Base-by-base conservation (phyloP, 208 protist genomes). In the Eutreptiella sp. region DNA sequence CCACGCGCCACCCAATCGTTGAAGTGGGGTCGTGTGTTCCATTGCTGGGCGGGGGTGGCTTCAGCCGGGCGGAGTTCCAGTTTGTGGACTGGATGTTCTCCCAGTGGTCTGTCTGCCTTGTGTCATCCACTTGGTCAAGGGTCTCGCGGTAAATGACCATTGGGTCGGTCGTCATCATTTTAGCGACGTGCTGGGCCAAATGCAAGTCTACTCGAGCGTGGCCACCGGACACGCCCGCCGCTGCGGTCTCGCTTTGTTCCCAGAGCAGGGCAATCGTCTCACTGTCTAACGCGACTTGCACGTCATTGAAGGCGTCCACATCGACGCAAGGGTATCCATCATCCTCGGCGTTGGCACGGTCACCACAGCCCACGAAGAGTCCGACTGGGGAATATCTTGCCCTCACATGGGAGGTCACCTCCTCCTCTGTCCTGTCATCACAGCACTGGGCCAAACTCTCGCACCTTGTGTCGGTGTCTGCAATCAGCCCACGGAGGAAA, bases 1-100 rank as follows among this genome's bases (percentile, higher is more conserved):
- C 94, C 1, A 98, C 92, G 46, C 96, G 83, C 96, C 96, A 99
- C 19, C 87, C 88, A 61, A 91, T 80, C 14, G 5, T 38, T 3
- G 34, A 33, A 16, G 46, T 55, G 28, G 60, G 31, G 46, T 82
- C 58, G 7, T 28, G 31, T n/a, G 41, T 7, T 38, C 73, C 70
- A 52, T 67, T 73, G 14, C 82, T 53, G 41, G 81, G 58, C 24
- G 84, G 77, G 19, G 93, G 93, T 19, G 91, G 90, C 76, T 98
- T 97, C 66, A 97, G 94, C 31, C 93, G 84, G 33, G 97, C 83
- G 5, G 92, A 94, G 66, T 97, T 91, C 94, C 95, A 98, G 72
- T 98, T 98, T 35, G 93, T 97, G 1, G 87, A 94, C 63, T 97
- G 94, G 64, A 98, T 95, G 70, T 97, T 98, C 69, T 99, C 94